These are phyloP conservation scores for Lunularia cruciata DNA, from an alignment of 225 moss, liverwort and hornwort species.

Conservation along the genomic window DNA sequence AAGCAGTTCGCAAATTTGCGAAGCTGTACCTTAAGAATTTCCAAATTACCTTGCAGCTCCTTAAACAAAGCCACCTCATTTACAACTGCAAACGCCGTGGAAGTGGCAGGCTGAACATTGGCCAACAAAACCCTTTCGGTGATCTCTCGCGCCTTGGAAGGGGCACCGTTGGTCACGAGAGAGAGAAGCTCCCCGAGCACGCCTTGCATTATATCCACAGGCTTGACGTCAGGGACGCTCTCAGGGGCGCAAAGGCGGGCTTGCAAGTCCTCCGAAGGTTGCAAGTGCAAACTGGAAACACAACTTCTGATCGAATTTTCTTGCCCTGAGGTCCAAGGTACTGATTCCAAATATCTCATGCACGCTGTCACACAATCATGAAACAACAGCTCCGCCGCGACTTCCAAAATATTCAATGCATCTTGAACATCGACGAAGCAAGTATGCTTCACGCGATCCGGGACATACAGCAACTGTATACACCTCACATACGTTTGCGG, in stretches of 20 bases:
- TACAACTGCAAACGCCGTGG: constrained; percentile 56
- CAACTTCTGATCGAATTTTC: constrained; percentile 60
- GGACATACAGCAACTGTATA: constrained; percentile 80
- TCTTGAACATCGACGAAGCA: constrained; percentile 80
- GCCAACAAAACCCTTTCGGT: constrained; percentile 82
- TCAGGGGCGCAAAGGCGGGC: constrained; percentile 60
- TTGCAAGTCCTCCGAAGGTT: constrained; percentile 72
- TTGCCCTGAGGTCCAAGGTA: constrained; percentile 79
- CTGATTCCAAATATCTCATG: constrained; percentile 82
- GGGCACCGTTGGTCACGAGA: constrained; percentile 86
- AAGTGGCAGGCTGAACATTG: constrained; percentile 75
- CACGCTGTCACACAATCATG: constrained; percentile 89
- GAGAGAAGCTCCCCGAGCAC: constrained; percentile 76
- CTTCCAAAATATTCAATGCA: constrained; percentile 82
- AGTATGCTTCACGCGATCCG: constrained; percentile 87
- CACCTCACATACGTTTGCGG: constrained; percentile 79
- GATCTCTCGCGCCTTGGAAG: constrained; percentile 89
- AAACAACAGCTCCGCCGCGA: constrained; percentile 82
- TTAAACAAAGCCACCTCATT: constrained; percentile 80
- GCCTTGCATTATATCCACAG: constrained; percentile 79
- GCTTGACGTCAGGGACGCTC: constrained; percentile 57
- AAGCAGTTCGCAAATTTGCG: constrained; percentile 84
- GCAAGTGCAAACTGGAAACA: constrained; percentile 70
- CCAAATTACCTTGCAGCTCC: constrained; percentile 81
- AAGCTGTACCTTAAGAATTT: constrained; percentile 79